Evolutionary conservation across 2,329 filamentous ascomycete genomes (phyloP).

Genomic region (Aureobasidium sp.): DNA sequence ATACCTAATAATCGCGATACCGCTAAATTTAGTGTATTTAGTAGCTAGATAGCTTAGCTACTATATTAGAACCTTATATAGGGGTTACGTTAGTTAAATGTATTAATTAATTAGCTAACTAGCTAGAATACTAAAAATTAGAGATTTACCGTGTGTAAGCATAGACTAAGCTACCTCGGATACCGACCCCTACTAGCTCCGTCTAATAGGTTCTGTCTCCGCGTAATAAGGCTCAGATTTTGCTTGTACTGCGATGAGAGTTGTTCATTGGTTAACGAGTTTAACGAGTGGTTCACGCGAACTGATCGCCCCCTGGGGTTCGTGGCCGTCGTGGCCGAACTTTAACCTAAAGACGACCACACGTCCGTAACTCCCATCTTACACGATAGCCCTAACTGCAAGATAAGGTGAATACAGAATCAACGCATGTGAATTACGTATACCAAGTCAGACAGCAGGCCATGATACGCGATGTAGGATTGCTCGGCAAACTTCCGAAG

Average conservation of each 20-base stretch:
- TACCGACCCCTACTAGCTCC: too few species aligned
- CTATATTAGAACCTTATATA: too few species aligned
- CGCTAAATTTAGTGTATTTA: too few species aligned
- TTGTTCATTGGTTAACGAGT: not conserved
- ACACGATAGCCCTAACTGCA: not conserved
- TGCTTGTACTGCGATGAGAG: not conserved
- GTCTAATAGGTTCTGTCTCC: not conserved
- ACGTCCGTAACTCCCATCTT: not conserved
- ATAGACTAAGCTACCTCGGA: too few species aligned
- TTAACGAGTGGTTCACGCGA: not conserved
- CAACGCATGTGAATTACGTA: too few species aligned
- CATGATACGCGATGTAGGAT: not conserved
- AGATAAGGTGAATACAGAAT: not conserved
- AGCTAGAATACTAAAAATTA: too few species aligned
- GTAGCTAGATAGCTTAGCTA: too few species aligned
- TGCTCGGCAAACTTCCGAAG: not conserved
- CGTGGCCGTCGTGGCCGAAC: not conserved
- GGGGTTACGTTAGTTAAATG: too few species aligned
- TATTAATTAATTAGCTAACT: too few species aligned
- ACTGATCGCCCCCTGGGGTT: not conserved
- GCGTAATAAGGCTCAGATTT: not conserved
- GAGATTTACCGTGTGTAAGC: too few species aligned
- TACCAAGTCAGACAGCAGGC: too few species aligned
- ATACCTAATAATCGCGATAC: too few species aligned
- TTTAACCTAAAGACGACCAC: not conserved